These are phyloP conservation scores for Moringa oleifera DNA, from an alignment of 345 rosid genomes.

Conservation along the genomic window DNA sequence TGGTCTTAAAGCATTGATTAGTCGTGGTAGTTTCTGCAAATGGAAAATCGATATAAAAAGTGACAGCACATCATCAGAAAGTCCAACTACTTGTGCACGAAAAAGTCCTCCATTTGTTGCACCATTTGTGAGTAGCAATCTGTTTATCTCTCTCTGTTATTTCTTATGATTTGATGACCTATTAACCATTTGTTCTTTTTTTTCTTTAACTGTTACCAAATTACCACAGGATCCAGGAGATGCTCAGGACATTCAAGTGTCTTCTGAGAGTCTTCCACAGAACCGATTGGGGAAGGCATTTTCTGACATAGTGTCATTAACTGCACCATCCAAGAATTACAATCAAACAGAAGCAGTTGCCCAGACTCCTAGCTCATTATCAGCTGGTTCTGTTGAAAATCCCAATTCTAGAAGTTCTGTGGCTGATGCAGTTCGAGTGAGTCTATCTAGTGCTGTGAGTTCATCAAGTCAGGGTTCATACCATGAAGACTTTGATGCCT, in stretches of 20 bases:
- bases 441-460: constrained; percentile 81
- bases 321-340: constrained; percentile 38
- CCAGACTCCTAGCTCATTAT: constrained; percentile 26
- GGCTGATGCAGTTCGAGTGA: constrained; percentile 54
- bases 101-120: constrained; percentile 44
- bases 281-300: constrained; percentile 66
- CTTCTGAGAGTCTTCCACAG: constrained; percentile 34
- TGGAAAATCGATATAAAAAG: constrained; percentile 49
- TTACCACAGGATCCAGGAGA: constrained; percentile 45
- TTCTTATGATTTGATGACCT: constrained; percentile 3
- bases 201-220: constrained; percentile 7
- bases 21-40: constrained; percentile 35
- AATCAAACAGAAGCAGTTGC: constrained; percentile 39
- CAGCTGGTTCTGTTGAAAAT: constrained; percentile 31
- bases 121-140: constrained; percentile 44
- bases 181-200: background rate
- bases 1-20: constrained; percentile 67
- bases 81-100: constrained; percentile 36
- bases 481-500: constrained; percentile 72
- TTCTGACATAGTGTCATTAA: constrained; percentile 58
- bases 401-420: constrained; percentile 51
- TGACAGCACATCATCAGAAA: constrained; percentile 39
- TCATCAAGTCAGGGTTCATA: constrained; percentile 84
- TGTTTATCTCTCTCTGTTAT: constrained; percentile 10
- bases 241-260: constrained; percentile 38